Evolutionary conservation across 495 filamentous ascomycete genomes (phyloP), one percentile per base, ranked within the genome.

Genomic region (Trichoderma asperelloides): DNA sequence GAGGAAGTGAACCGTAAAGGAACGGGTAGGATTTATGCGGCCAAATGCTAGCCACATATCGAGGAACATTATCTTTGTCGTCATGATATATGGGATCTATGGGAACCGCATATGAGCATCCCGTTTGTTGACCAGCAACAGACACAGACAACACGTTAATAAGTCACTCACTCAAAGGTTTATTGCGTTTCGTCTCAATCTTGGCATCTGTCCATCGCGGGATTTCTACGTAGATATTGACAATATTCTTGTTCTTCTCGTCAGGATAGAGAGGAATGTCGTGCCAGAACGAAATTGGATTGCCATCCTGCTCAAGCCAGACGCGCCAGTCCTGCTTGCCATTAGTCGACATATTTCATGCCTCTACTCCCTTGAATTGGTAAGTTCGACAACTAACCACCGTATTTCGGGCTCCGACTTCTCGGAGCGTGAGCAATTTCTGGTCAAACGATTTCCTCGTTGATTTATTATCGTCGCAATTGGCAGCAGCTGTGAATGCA

Each of bases 261-360:
- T 73, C 70, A 37, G 70, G 68, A 57, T 71, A 68, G 12, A 74
- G 69, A 6, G 74, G 71, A 41, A 76, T 71, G 47, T 76, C 74
- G 60, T 76, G 74, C 47, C 70, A 73, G 13, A 70, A 69, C 1
- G 74, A 76, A 37, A 76, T 68, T n/a, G 72, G 70, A 1, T 68
- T 30, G 3, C 45, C 43, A 51, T 72, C 68, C 18, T 66, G 71
- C 41, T 73, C 71, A 30, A 74, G 71, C 65, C 69, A 72, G 64
- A 73, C 55, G 30, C 68, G 69, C 57, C 66, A 74, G 62, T 73
- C 70, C 49, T 71, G 63, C 16, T 11, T 33, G 8, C 8, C 55
- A 27, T 30, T 23, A 25, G 23, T 23, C 21, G 6, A 30, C 0
- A 12, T 25, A 23, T 25, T 51, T 7, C 6, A n/a, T 51, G 6